Percentiles rank a stretch among this genome's conserved stretches.
Evolutionary conservation across 208 protist genomes (phyloP).

Genomic region (Leishmania tropica): DNA sequence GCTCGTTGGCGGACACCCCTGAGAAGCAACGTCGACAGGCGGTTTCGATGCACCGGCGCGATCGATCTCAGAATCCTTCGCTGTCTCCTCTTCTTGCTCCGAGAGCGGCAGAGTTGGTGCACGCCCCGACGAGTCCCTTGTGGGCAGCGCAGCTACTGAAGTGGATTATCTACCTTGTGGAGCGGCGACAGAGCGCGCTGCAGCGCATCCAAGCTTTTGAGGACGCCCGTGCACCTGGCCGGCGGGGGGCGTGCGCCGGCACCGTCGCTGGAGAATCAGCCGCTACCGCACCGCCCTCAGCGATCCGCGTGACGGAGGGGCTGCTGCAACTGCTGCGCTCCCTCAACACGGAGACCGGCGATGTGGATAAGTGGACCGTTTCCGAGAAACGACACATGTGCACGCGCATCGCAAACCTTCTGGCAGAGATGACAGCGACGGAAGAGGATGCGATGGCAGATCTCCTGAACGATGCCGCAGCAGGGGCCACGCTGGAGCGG

Average conservation of each 20-base stretch:
- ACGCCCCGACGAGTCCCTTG: background rate
- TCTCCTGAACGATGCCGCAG: conserved; percentile 31
- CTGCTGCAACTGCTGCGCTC: conserved; percentile 29
- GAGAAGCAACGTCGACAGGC: conserved; percentile 9
- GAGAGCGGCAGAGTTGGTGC: conserved; percentile 6
- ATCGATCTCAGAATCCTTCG: background rate
- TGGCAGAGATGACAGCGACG: conserved; percentile 24
- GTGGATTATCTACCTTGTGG: conserved; percentile 30
- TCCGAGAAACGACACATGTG: conserved; percentile 24
- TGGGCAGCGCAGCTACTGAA: conserved; percentile 19
- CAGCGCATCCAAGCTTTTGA: conserved; percentile 26
- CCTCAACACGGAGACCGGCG: conserved; percentile 3
- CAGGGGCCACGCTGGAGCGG: conserved; percentile 25
- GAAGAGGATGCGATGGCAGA: conserved; percentile 28
- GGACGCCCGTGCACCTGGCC: conserved; percentile 16
- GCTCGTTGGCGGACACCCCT: background rate
- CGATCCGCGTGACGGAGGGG: conserved; percentile 1
- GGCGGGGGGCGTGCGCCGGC: conserved; percentile 1
- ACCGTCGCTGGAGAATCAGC: background rate
- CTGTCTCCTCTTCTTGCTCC: conserved; percentile 10
- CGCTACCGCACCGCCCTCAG: background rate
- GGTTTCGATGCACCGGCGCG: background rate
- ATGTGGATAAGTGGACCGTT: conserved; percentile 7
- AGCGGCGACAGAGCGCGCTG: conserved; percentile 18
- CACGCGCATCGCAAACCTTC: conserved; percentile 19